Base-by-base conservation (phyloP, 805 yeast genomes). In the Cyberlindnera veronae region DNA sequence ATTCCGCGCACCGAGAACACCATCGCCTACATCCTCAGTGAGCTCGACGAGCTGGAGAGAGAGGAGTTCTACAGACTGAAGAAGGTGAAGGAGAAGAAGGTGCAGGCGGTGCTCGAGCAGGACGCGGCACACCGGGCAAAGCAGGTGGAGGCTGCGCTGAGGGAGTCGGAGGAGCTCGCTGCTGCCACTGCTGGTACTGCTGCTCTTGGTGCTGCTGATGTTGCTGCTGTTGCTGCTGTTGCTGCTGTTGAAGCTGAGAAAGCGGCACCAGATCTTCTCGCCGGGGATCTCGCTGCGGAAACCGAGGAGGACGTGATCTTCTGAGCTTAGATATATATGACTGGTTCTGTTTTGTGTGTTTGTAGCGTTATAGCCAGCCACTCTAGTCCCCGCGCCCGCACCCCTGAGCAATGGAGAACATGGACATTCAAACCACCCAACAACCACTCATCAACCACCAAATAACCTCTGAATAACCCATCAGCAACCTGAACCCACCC, bases 1-100 rank as follows among this genome's bases (percentile, higher is more conserved):
- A 91, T 91, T 46, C 99, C 99, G 53, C 79, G 98, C 67, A 93
- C 98, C 2, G 97, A 93, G 64, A 91, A 91, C 67, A 91, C 99
- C 21, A 91, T 91, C 57, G 69, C 74, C 39, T 79, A 91, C 67
- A 91, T 91, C 71, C 90, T 89, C 64, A 85, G 96, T 24, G 99
- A 91, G 66, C 76, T 91, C 60, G 99, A 93, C 66, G 99, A 91
- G 68, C 76, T 93, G 63, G 98, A 93, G 63, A 84, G 99, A 76
- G 99, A 91, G 68, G 99, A 91, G 67, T 91, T 91, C 61, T 93
- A 90, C 69, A 76, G 99, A 57, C 77, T 91, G 69, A 93, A 93
- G 72, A 91, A 91, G 66, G 96, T 91, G 38, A 52, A 45, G 55
- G 61, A 46, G 57, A 51, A 41, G 56, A 53, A 42, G 48, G 55